Evolutionary conservation across 2,329 filamentous ascomycete genomes (phyloP).

Genomic region (Fusarium veterinarium): DNA sequence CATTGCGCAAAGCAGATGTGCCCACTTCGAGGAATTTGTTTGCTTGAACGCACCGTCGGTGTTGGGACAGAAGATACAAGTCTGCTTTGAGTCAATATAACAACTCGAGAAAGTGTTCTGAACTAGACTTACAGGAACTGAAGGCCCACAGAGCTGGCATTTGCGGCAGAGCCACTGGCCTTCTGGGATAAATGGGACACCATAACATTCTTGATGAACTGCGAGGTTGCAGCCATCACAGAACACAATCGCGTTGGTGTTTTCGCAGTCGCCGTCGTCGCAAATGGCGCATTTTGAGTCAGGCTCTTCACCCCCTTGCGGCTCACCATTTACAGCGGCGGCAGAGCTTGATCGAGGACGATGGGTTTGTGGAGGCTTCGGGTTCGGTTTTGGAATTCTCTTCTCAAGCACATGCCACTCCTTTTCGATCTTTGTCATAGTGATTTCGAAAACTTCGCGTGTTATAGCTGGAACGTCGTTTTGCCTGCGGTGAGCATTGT

Average conservation of each 20-base stretch:
- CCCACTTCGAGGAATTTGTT: conserved; percentile 96
- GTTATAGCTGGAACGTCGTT: conserved; percentile 85
- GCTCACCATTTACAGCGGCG: conserved; percentile 94
- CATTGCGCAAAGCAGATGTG: conserved; percentile 94
- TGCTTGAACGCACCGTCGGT: conserved; percentile 98
- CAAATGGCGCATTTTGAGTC: conserved; percentile 98
- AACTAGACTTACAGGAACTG: conserved; percentile 75
- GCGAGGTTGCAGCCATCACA: conserved; percentile 98
- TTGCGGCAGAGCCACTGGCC: conserved; percentile 98
- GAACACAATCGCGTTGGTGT: conserved; percentile 98
- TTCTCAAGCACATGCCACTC: conserved; percentile 98
- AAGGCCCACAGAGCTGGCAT: conserved; percentile 93
- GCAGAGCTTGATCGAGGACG: conserved; percentile 92
- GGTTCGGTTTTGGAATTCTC: conserved; percentile 95
- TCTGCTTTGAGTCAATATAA: conserved; percentile 58
- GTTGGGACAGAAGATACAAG: conserved; percentile 98
- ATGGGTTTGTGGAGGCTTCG: conserved; percentile 94
- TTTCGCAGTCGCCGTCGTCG: conserved; percentile 99
- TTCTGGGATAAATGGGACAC: conserved; percentile 97
- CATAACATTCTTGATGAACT: conserved; percentile 98
- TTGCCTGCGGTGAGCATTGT: conserved; percentile 81
- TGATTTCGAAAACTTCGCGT: conserved; percentile 95
- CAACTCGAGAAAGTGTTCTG: neutral
- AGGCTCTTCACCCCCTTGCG: conserved; percentile 85
- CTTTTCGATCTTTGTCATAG: conserved; percentile 98